phyloP scores from a whole-genome alignment of 1,139 yeast genomes.

The Martiniozyma asiatica region DNA sequence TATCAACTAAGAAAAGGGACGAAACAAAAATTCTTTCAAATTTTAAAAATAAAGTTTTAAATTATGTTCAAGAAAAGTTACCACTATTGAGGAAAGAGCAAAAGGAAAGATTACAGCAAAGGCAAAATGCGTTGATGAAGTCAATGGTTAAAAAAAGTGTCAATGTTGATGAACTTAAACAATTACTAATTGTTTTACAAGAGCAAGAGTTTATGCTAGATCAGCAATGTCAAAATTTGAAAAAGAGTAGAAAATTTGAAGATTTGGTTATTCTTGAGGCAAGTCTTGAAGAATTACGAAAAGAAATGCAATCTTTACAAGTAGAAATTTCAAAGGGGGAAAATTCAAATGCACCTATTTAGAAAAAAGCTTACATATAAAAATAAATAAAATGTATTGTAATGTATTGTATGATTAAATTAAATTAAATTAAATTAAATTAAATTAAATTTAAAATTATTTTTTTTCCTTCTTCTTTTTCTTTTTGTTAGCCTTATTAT shows the following conservation, averaged over 20 bases:
- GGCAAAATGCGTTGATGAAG: too few relatives aligned
- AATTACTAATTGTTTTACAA: slow-evolving; percentile 73
- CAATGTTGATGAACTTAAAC: slow-evolving; percentile 50
- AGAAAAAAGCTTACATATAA: too few relatives aligned
- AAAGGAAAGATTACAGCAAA: slow-evolving; percentile 14
- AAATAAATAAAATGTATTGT: too few relatives aligned
- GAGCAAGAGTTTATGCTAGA: slow-evolving; percentile 71
- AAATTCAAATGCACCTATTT: not conserved
- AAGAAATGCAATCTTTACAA: slow-evolving; percentile 40
- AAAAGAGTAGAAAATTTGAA: slow-evolving; percentile 61
- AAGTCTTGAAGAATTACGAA: slow-evolving; percentile 47
- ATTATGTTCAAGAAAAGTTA: slow-evolving; percentile 42
- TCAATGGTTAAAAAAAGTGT: slow-evolving; percentile 5
- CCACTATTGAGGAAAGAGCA: slow-evolving; percentile 34
- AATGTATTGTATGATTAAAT: not conserved
- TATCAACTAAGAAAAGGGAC: slow-evolving; percentile 14
- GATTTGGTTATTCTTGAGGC: slow-evolving; percentile 52
- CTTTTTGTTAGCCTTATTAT: slow-evolving; percentile 68
- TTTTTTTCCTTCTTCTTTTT: slow-evolving; percentile 11
- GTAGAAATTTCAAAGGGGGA: slow-evolving; percentile 28
- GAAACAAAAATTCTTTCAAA: slow-evolving; percentile 11
- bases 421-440: not conserved
- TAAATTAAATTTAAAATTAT: not conserved
- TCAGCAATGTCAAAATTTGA: slow-evolving; percentile 48
- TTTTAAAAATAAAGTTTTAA: slow-evolving; percentile 22